These are phyloP conservation scores for Iberis pinnata DNA, from an alignment of 345 rosid genomes.

Conservation along the genomic window DNA sequence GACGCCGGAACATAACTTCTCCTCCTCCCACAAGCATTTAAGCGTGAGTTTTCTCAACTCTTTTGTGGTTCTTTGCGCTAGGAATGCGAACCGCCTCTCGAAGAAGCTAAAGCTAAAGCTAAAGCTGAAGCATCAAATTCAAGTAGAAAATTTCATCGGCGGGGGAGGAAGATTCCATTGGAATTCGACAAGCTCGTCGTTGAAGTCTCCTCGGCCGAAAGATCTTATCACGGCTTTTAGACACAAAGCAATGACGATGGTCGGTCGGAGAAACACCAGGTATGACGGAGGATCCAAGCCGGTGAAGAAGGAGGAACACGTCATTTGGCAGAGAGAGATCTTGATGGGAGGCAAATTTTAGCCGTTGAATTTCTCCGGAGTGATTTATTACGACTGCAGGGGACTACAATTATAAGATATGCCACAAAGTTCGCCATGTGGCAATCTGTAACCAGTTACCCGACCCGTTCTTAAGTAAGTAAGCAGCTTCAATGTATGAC, in stretches of 20 bases:
- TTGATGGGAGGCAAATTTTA: slow-evolving; percentile 93
- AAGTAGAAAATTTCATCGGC: neutral
- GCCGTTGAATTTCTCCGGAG: slow-evolving; percentile 92
- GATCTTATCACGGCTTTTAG: slow-evolving; percentile 40
- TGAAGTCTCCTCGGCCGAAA: slow-evolving; percentile 37
- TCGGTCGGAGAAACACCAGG: slow-evolving; percentile 28
- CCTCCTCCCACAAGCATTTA: slow-evolving; percentile 35
- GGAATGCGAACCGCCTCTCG: slow-evolving; percentile 40
- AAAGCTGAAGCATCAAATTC: slow-evolving; percentile 7
- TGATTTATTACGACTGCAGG: slow-evolving; percentile 58
- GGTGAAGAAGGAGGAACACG: slow-evolving; percentile 25
- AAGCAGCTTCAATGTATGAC: neutral
- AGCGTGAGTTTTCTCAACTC: slow-evolving; percentile 36
- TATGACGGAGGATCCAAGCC: no score
- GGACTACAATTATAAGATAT: slow-evolving; percentile 54
- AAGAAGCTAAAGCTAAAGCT: slow-evolving; percentile 35
- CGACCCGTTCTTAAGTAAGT: slow-evolving; percentile 17
- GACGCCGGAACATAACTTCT: slow-evolving; percentile 25
- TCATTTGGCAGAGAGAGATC: slow-evolving; percentile 82
- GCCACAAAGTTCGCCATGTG: slow-evolving; percentile 79
- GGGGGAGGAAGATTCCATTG: slow-evolving; percentile 9
- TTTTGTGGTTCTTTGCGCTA: slow-evolving; percentile 46
- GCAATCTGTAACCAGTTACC: slow-evolving; percentile 48
- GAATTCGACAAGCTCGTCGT: slow-evolving; percentile 21
- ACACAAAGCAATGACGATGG: slow-evolving; percentile 42